Evolutionary conservation across 768 basidiomycete species (phyloP), one percentile per base, ranked within the genome.

Genomic region (Boletus vinaceobasis): DNA sequence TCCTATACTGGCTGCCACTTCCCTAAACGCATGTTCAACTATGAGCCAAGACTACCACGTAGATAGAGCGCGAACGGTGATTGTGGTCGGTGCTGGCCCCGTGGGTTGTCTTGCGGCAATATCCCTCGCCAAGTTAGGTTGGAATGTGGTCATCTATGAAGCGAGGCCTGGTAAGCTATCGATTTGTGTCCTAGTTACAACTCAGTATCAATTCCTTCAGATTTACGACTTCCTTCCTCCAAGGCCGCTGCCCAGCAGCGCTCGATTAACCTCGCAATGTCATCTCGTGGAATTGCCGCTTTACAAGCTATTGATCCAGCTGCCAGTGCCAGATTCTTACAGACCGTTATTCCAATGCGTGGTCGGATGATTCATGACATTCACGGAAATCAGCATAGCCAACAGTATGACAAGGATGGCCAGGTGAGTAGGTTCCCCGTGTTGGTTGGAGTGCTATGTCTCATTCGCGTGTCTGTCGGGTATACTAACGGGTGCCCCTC

Each of bases 191-290:
- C 53, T 42, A 27, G 56, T 59, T 46, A 59, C 48, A 48, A 32
- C 53, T 56, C 47, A 38, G 44, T 56, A 45, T 37, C 48, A 56
- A 56, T 61, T 47, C 57, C 39, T 58, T 35, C 59, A 93, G 91
- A 93, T 75, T 76, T 88, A 61, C 85, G 91, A 43, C 78, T 88
- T 48, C 79, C 85, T 31, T 81, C 85, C 31, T 86, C 87, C 46
- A 86, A 82, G 69, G 77, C 78, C 43, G 77, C 75, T 51, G 73
- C 80, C 29, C 82, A 85, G 65, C 88, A 90, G 67, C 84, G 96
- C 53, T 97, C 94, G 53, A 97, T 98, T 73, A 98, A 98, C 75
- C 79, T 98, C 51, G 95, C 94, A 27, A 92, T 98, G 55, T 98
- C 95, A 19, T 86, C 93, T 54, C 85, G 96, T 42, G 96, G 95